Percentiles rank a stretch among this genome's conserved stretches.
Conservation (phyloP, 192 early-diverging fungal genomes). For the Umbelopsis sp. region DNA sequence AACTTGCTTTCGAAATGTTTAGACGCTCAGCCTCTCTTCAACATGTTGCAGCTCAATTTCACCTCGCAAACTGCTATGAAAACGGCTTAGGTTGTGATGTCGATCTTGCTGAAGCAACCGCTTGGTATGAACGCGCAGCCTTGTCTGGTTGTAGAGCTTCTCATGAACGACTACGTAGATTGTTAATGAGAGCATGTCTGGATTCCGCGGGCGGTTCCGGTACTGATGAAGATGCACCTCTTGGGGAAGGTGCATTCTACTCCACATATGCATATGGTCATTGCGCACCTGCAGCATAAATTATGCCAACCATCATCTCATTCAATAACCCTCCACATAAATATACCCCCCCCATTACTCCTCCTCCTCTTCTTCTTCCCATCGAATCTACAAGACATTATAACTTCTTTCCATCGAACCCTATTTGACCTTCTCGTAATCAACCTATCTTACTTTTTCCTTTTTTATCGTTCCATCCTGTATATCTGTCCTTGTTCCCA, state of each 20-base stretch:
- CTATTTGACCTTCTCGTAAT: background rate
- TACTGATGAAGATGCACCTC: background rate
- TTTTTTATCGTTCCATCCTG: background rate
- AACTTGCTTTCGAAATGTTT: conserved; percentile 59
- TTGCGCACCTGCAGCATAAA: conserved; percentile 39
- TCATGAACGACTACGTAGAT: conserved; percentile 32
- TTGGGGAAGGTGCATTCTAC: conserved; percentile 15
- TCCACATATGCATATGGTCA: conserved; percentile 30
- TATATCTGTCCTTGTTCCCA: background rate
- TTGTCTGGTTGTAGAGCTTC: conserved; percentile 28
- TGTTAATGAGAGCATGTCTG: conserved; percentile 34
- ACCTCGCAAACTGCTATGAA: conserved; percentile 54
- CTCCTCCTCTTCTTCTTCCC: background rate
- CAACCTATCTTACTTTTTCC: background rate
- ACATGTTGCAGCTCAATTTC: conserved; percentile 56
- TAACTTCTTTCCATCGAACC: no score
- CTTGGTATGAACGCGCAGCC: conserved; percentile 39
- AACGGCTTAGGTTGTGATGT: conserved; percentile 37
- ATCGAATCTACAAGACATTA: no score
- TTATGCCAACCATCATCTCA: background rate
- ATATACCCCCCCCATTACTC: background rate
- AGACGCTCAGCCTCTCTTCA: conserved; percentile 61
- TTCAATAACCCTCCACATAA: background rate
- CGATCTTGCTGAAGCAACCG: conserved; percentile 29
- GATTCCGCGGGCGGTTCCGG: conserved; percentile 18